Evolutionary conservation across 441 rosid genomes (phyloP), one percentile per base, ranked within the genome.

Genomic region (Eruca vesicaria): DNA sequence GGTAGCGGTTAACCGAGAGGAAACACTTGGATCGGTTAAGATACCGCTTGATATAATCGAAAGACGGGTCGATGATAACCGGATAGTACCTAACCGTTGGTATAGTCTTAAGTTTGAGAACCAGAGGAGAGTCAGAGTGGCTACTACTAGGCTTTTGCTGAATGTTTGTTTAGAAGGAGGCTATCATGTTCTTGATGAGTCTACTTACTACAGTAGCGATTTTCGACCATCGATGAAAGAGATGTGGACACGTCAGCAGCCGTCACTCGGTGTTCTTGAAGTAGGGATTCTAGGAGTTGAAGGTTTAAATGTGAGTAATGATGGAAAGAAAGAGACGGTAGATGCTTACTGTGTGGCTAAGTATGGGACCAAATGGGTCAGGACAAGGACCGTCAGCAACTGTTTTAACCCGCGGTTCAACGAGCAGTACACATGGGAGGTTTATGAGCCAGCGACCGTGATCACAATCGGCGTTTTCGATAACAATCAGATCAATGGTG

Each of bases 341-440:
- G 99, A 96, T 77, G 94, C 97, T 23, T 93, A 91, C 64, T 93
- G 98, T 71, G 99, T 96, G 14, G 99, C 97, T 2, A 96, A 96
- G 79, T 96, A 93, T 18, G 97, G 98, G 35, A 90, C 87, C 12
- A 96, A 96, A 85, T 93, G 99, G 98, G 83, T 96, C 48, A 84
- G 97, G 20, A 93, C 98, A 12, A 82, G 99, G 32, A 95, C 97
- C 21, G 80, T 91, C 59, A 81, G 86, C 53, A 36, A 83, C 85
- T 85, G 87, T 84, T 86, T 86, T 45, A 93, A 84, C 73, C 97
- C 99, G 3, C 90, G 84, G 77, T 91, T 88, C 83, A 96, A 96
- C 7, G 99, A 93, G 83, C 99, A 96, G 81, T 90, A 96, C 80
- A 85, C 92, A 1, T 96, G 99, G 99, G 99, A 96, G 87, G 99